Percentiles rank a stretch among this genome's conserved stretches.
These are phyloP conservation scores for Leishmania braziliensis DNA, from an alignment of 208 protist species.

Conservation along the genomic window DNA sequence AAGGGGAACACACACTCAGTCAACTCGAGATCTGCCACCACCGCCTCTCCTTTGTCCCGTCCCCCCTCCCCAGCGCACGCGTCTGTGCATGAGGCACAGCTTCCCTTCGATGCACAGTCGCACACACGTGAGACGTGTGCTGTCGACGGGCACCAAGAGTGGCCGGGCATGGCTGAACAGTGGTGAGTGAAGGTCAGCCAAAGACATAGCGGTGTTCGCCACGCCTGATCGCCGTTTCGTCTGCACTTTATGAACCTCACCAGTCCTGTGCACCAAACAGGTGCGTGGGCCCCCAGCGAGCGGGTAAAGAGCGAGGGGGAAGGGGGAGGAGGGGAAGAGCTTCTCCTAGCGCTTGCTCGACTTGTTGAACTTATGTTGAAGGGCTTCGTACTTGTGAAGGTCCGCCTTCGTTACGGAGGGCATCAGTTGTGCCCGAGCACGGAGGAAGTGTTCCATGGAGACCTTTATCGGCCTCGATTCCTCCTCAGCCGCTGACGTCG, in stretches of 20 bases:
- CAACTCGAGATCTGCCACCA: background rate
- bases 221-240: background rate
- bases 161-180: background rate
- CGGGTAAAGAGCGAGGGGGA: background rate
- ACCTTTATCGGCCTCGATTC: constrained; percentile 40
- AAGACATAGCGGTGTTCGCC: background rate
- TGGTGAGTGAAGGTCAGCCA: background rate
- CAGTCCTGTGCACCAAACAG: background rate
- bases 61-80: background rate
- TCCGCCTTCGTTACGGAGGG: constrained; percentile 83
- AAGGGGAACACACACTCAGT: background rate
- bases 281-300: background rate
- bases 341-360: background rate
- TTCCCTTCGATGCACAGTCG: no score
- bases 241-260: background rate
- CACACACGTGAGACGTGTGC: background rate
- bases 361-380: constrained; percentile 70
- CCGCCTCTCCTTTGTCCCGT: background rate
- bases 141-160: background rate
- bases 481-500: background rate
- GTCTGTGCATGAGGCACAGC: background rate
- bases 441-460: constrained; percentile 78
- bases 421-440: constrained; percentile 75
- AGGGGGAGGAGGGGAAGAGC: background rate
- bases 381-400: constrained; percentile 68